Evolutionary conservation across 176 grass and related monocot species (phyloP).

Genomic region (Triticum monococcum): DNA sequence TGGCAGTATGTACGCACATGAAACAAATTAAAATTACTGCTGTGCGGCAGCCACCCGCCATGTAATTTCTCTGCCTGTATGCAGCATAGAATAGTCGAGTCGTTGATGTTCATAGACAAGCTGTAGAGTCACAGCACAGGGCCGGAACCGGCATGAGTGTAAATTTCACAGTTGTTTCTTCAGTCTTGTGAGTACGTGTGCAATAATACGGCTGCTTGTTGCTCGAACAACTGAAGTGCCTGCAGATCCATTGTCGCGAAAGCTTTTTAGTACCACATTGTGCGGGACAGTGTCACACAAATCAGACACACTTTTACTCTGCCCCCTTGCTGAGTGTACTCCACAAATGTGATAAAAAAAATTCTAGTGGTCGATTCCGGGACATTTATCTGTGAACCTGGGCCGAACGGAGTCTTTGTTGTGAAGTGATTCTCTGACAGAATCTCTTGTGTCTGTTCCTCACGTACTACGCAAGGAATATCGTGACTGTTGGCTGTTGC

Average conservation of each 20-base stretch:
- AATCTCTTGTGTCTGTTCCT: constrained; percentile 1
- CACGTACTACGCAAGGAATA: constrained; percentile 25
- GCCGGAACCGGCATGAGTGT: not conserved
- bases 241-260: constrained; percentile 11
- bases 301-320: not conserved
- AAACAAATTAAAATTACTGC: not conserved
- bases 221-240: not conserved
- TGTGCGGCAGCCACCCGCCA: not conserved
- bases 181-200: not conserved
- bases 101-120: not conserved
- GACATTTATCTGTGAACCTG: too few species aligned
- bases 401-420: not conserved
- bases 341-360: not conserved
- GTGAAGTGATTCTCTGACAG: constrained; percentile 4
- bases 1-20: not conserved
- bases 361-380: not conserved
- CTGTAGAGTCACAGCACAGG: not conserved
- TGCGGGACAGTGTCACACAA: not conserved
- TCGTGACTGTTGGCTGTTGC: constrained; percentile 1
- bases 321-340: not conserved
- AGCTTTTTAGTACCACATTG: not conserved
- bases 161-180: not conserved
- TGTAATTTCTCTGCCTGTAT: not conserved
- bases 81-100: not conserved
- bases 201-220: constrained; percentile 10